Evolutionary conservation across 2,329 filamentous ascomycete species (phyloP).

Genomic region (Talaromyces sp.): DNA sequence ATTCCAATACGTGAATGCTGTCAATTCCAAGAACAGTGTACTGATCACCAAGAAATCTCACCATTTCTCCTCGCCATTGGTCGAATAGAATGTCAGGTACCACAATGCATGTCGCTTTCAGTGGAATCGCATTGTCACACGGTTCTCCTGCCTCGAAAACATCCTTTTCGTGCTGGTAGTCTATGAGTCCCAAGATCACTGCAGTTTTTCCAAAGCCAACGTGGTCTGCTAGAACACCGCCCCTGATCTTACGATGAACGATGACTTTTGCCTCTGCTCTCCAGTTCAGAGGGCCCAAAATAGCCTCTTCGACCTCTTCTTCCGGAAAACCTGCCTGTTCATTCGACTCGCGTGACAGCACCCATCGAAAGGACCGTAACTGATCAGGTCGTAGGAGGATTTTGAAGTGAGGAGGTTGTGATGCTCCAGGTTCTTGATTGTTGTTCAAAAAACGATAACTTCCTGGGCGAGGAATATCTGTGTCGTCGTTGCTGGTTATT

Average conservation of each 20-base stretch:
- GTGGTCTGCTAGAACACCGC: slow-evolving; percentile 62
- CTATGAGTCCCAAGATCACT: slow-evolving; percentile 56
- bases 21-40: slow-evolving; percentile 49
- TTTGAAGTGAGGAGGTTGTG: slow-evolving; percentile 38
- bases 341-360: slow-evolving; percentile 53
- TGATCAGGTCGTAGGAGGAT: slow-evolving; percentile 52
- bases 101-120: slow-evolving; percentile 59
- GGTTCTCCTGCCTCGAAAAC: slow-evolving; percentile 10
- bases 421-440: slow-evolving; percentile 29
- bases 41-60: slow-evolving; percentile 46
- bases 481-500: slow-evolving; percentile 46
- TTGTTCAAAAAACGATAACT: slow-evolving; percentile 47
- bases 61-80: slow-evolving; percentile 59
- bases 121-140: slow-evolving; percentile 35
- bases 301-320: slow-evolving; percentile 57
- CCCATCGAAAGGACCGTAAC: slow-evolving; percentile 57
- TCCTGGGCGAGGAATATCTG: slow-evolving; percentile 32
- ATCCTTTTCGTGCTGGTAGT: slow-evolving; percentile 40
- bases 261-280: slow-evolving; percentile 52
- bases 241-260: slow-evolving; percentile 42
- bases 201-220: slow-evolving; percentile 68
- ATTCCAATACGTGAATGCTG: slow-evolving; percentile 38
- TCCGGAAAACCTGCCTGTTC: slow-evolving; percentile 44
- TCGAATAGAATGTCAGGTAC: slow-evolving; percentile 53
- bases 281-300: slow-evolving; percentile 53